phyloP scores from a whole-genome alignment of 2,329 filamentous ascomycete species.

The Fusarium nodosum region DNA sequence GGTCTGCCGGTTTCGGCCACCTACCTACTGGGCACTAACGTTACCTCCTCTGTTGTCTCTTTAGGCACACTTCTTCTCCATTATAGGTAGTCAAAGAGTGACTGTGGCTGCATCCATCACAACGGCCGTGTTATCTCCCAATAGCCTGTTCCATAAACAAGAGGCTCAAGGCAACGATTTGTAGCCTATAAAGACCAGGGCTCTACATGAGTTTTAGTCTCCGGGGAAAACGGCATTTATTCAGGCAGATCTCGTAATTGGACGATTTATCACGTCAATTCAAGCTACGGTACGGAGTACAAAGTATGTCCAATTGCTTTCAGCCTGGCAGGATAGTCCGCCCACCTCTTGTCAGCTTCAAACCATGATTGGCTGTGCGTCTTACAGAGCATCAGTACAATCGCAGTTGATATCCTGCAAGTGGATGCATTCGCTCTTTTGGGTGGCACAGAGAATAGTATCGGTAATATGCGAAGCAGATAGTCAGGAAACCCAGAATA shows the following conservation, averaged over 20 bases:
- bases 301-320: background rate
- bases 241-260: background rate
- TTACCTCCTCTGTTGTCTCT: slow-evolving; percentile 30
- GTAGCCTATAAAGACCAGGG: background rate
- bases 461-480: background rate
- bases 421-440: background rate
- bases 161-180: background rate
- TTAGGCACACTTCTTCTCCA: background rate
- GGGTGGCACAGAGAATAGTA: background rate
- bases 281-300: no score
- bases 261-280: background rate
- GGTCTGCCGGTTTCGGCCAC: slow-evolving; percentile 31
- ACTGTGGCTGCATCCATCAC: slow-evolving; percentile 1
- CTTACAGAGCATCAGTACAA: background rate
- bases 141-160: background rate
- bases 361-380: background rate
- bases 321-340: background rate
- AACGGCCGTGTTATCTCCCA: slow-evolving; percentile 22
- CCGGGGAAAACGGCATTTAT: background rate
- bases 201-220: background rate
- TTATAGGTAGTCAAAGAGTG: background rate
- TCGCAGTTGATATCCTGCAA: background rate
- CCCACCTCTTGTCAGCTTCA: background rate
- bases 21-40: background rate
- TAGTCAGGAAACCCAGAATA: background rate